Percentiles rank a stretch among this genome's conserved stretches.
Conservation (phyloP, 805 yeast species). For the Kazachstania taianensis region DNA sequence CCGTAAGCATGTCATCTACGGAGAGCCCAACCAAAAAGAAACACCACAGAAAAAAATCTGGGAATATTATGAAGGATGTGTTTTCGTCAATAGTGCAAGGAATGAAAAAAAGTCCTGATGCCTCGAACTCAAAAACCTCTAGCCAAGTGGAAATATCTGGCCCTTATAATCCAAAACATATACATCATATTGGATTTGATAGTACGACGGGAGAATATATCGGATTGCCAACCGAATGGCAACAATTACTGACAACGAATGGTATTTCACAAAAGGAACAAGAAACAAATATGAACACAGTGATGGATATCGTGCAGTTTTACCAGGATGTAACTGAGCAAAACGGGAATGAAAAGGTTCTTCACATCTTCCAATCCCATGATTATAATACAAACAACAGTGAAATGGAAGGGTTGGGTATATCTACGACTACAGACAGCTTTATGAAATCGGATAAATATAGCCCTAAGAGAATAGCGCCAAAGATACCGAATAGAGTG, state of each 20-base stretch:
- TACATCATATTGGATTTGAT: slow-evolving; percentile 92
- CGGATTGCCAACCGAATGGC: slow-evolving; percentile 93
- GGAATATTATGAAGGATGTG: slow-evolving; percentile 44
- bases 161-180: slow-evolving; percentile 83
- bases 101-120: slow-evolving; percentile 2
- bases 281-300: slow-evolving; percentile 86
- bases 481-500: slow-evolving; percentile 1
- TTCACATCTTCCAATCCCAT: slow-evolving; percentile 27
- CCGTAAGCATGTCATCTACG: not conserved
- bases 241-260: slow-evolving; percentile 64
- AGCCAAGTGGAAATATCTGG: slow-evolving; percentile 48
- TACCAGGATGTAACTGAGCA: slow-evolving; percentile 50
- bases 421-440: not conserved
- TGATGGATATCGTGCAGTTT: slow-evolving; percentile 80
- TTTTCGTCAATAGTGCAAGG: slow-evolving; percentile 37
- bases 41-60: slow-evolving; percentile 9
- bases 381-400: not conserved
- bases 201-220: slow-evolving; percentile 75
- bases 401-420: not conserved
- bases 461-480: slow-evolving; percentile 2
- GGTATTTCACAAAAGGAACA: slow-evolving; percentile 86
- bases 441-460: not conserved
- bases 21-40: slow-evolving; percentile 1
- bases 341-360: slow-evolving; percentile 32
- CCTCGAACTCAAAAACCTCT: not conserved